phyloP scores from a whole-genome alignment of 352 stramenopile species.

The Salisapilia sapeloensis region DNA sequence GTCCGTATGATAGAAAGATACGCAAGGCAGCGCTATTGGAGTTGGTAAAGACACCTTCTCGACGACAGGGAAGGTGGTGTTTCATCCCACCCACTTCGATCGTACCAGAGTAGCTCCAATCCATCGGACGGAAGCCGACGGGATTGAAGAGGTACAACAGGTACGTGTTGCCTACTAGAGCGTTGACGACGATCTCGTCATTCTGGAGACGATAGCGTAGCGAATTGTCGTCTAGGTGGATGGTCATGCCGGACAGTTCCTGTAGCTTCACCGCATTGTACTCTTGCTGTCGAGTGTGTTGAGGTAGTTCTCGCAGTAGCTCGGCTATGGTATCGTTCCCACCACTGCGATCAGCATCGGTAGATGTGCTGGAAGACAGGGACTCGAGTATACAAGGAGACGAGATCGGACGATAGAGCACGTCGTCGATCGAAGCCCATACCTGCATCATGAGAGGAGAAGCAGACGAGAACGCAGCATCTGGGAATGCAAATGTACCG shows the following conservation, averaged over 20 bases:
- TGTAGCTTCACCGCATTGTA: slow-evolving; percentile 49
- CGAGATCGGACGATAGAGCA: slow-evolving; percentile 66
- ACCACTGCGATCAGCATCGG: background rate
- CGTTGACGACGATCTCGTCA: slow-evolving; percentile 55
- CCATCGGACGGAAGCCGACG: slow-evolving; percentile 55
- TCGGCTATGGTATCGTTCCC: background rate
- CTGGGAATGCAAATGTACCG: slow-evolving; percentile 32
- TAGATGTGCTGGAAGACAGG: background rate
- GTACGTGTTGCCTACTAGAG: slow-evolving; percentile 73
- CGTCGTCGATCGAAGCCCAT: slow-evolving; percentile 62
- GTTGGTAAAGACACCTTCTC: slow-evolving; percentile 73
- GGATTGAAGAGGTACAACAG: slow-evolving; percentile 81
- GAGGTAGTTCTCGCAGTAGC: slow-evolving; percentile 1
- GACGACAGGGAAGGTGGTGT: slow-evolving; percentile 34
- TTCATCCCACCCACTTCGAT: slow-evolving; percentile 29
- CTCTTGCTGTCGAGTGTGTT: slow-evolving; percentile 1
- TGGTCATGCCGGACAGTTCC: slow-evolving; percentile 74
- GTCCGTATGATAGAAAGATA: slow-evolving; percentile 75
- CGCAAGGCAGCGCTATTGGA: slow-evolving; percentile 42
- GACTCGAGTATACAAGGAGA: slow-evolving; percentile 35
- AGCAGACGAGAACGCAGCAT: slow-evolving; percentile 32
- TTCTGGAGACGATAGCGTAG: slow-evolving; percentile 43
- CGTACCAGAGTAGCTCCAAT: slow-evolving; percentile 63
- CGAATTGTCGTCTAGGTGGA: slow-evolving; percentile 74
- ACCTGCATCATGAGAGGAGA: slow-evolving; percentile 79